Percentiles rank a stretch among this genome's conserved stretches.
phyloP scores from a whole-genome alignment of 495 filamentous ascomycete species.

The Clohesyomyces aquaticus region DNA sequence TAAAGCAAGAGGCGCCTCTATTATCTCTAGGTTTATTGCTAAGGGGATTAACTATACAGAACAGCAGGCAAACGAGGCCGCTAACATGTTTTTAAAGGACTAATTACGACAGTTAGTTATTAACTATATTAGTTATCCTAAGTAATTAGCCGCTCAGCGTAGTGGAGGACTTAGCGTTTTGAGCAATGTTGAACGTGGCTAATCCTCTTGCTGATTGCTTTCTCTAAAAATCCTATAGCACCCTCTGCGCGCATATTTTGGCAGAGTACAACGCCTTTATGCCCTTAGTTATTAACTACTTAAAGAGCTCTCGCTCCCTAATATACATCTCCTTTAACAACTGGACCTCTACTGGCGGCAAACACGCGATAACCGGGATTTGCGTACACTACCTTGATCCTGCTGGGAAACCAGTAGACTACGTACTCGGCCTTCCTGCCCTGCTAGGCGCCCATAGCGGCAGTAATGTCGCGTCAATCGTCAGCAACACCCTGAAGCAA shows the following conservation, averaged over 20 bases:
- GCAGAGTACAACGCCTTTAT: constrained; percentile 6
- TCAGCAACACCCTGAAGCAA: constrained; percentile 3
- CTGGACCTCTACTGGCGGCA: constrained; percentile 9
- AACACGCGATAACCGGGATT: constrained; percentile 1
- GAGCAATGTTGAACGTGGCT: neutral
- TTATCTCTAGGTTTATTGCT: neutral
- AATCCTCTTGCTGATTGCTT: neutral
- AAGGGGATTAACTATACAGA: neutral
- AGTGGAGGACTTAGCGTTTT: constrained; percentile 1
- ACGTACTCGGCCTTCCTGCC: constrained; percentile 7
- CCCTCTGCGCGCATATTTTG: neutral
- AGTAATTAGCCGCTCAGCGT: neutral
- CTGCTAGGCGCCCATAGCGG: constrained; percentile 6
- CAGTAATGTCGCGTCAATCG: constrained; percentile 11
- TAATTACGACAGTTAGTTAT: neutral
- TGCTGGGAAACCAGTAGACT: neutral
- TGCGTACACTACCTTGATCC: constrained; percentile 1
- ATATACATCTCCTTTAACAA: constrained; percentile 15
- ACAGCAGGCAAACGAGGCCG: neutral
- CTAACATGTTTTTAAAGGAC: neutral
- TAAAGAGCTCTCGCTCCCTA: neutral
- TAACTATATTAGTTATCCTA: neutral
- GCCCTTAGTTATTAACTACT: neutral
- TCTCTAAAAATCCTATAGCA: no score
- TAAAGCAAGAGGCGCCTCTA: neutral